A percentile compares a stretch with the other conserved stretches of the same genome.
These are phyloP conservation scores for Debaryomycetaceae sp. DNA, from an alignment of 1,139 yeast genomes.

Conservation along the genomic window DNA sequence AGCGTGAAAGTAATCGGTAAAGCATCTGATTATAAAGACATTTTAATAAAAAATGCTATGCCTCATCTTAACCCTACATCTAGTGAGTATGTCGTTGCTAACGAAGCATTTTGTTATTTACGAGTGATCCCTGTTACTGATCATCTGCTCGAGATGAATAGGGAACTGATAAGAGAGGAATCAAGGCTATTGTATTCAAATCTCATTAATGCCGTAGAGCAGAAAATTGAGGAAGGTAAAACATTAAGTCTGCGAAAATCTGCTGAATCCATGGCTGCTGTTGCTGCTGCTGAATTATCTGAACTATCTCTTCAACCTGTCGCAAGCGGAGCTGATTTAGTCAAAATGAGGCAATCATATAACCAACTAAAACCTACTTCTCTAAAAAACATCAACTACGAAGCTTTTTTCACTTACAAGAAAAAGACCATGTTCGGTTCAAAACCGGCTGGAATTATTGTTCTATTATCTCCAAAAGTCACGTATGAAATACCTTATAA, in stretches of 20 bases:
- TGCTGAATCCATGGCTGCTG: constrained; percentile 1
- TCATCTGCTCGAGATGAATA: constrained; percentile 24
- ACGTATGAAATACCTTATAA: constrained; percentile 25
- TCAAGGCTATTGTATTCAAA: constrained; percentile 27
- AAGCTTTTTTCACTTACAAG: constrained; percentile 31
- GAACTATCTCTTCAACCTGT: constrained; percentile 12
- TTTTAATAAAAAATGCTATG: constrained; percentile 14
- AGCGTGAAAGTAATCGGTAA: constrained; percentile 38
- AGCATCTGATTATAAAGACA: constrained; percentile 25
- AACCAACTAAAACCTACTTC: constrained; percentile 3
- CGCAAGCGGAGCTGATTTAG: constrained; percentile 20
- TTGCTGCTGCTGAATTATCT: constrained; percentile 1
- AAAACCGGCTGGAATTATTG: constrained; percentile 31
- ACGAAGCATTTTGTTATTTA: constrained; percentile 28
- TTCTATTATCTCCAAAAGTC: constrained; percentile 30
- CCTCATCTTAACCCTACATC: constrained; percentile 13
- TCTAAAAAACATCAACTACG: constrained; percentile 15
- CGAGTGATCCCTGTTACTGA: constrained; percentile 24
- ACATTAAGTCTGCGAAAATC: constrained; percentile 11
- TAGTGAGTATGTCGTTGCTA: constrained; percentile 39
- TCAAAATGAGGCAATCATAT: constrained; percentile 32
- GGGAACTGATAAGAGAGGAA: constrained; percentile 32
- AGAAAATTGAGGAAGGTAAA: constrained; percentile 22
- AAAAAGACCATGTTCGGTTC: constrained; percentile 32
- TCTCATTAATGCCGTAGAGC: constrained; percentile 25